phyloP scores from a whole-genome alignment of 2,329 filamentous ascomycete species.

The Pseudogymnoascus sp. region DNA sequence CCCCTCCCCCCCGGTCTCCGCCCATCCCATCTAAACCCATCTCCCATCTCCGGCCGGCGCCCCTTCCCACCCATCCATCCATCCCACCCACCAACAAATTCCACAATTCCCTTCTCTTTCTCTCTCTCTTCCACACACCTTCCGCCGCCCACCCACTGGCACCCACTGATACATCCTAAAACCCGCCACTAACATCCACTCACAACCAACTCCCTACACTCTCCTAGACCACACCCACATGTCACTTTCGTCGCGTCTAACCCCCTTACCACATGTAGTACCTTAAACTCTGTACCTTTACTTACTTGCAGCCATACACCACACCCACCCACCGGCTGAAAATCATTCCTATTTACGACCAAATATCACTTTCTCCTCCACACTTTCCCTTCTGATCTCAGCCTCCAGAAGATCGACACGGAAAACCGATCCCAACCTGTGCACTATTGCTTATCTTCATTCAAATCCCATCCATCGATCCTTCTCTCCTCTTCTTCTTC shows the following conservation, averaged over 20 bases:
- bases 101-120: neutral
- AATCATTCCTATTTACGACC: constrained; percentile 5
- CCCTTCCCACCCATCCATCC: neutral
- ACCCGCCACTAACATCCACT: neutral
- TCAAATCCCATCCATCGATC: neutral
- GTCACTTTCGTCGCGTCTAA: neutral
- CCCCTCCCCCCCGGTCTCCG: neutral
- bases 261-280: neutral
- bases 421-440: neutral
- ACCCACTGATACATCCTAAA: neutral
- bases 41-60: neutral
- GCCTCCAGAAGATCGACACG: neutral
- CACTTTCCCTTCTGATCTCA: constrained; percentile 1
- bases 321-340: neutral
- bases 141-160: neutral
- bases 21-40: neutral
- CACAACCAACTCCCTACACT: neutral
- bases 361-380: constrained; percentile 5
- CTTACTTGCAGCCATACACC: neutral
- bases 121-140: neutral
- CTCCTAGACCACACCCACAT: neutral
- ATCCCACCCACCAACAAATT: neutral
- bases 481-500: neutral
- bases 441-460: neutral
- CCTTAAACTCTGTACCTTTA: neutral